These are phyloP conservation scores for Pythium vanterpoolii DNA, from an alignment of 352 stramenopile species.

Conservation along the genomic window DNA sequence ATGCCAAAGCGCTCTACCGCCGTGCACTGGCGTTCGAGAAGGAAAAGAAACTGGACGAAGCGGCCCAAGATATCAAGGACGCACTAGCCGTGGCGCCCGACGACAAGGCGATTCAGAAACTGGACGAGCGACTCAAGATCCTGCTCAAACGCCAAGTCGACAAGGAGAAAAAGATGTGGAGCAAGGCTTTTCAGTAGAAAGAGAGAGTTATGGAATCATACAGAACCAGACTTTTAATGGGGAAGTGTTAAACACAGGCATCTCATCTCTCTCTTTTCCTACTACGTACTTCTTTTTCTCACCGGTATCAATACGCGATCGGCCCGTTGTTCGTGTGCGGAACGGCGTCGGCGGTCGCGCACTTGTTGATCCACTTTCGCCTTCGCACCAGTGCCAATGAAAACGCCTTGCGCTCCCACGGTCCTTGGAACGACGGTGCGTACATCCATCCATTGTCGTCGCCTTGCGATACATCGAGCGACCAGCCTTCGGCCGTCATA, in stretches of 20 bases:
- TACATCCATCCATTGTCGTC: conserved; percentile 87
- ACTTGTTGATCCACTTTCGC: conserved; percentile 84
- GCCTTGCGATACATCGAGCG: conserved; percentile 69
- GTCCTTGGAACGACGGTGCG: conserved; percentile 64
- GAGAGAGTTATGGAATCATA: neutral
- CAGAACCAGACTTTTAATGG: too few species aligned
- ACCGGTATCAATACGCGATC: neutral
- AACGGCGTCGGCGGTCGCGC: conserved; percentile 16
- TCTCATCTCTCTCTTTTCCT: neutral
- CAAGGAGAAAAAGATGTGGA: conserved; percentile 92
- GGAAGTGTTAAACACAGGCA: neutral
- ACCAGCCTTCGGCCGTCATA: conserved; percentile 66
- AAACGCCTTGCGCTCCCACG: conserved; percentile 74
- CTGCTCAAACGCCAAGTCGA: conserved; percentile 73
- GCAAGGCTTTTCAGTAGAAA: conserved; percentile 69
- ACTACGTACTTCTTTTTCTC: too few species aligned
- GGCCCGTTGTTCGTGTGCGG: neutral
- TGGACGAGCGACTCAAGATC: conserved; percentile 71
- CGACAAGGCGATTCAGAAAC: conserved; percentile 73
- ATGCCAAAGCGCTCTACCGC: conserved; percentile 87
- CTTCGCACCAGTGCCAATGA: conserved; percentile 74
- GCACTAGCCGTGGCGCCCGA: conserved; percentile 55
- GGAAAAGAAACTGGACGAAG: conserved; percentile 81
- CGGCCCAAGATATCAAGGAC: conserved; percentile 54
- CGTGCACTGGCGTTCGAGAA: conserved; percentile 84